A percentile compares a stretch with the other conserved stretches of the same genome.
phyloP scores from a whole-genome alignment of 352 stramenopile species.

The Phytophthora boehmeriae region DNA sequence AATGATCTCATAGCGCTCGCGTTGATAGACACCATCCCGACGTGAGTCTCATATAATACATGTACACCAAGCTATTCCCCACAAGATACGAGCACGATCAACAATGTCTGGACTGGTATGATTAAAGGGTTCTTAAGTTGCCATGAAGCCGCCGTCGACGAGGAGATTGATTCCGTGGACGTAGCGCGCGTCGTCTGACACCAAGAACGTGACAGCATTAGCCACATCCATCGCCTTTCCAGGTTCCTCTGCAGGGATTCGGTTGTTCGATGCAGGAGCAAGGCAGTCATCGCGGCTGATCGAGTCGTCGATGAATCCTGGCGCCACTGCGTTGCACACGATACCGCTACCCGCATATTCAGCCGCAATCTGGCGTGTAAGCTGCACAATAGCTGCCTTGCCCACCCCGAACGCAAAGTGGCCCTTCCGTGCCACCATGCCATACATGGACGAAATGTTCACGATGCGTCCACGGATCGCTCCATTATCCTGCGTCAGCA shows the following conservation, averaged over 20 bases:
- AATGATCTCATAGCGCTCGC: not conserved
- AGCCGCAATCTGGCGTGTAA: conserved; percentile 65
- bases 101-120: not conserved
- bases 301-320: conserved; percentile 69
- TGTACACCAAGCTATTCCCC: conserved; percentile 6
- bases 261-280: conserved; percentile 45
- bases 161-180: conserved; percentile 69
- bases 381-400: conserved; percentile 69
- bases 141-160: conserved; percentile 64
- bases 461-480: conserved; percentile 65
- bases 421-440: conserved; percentile 60
- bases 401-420: conserved; percentile 70
- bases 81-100: not conserved
- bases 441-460: conserved; percentile 67
- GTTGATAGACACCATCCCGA: conserved; percentile 22
- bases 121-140: conserved; percentile 36
- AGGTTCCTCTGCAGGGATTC: conserved; percentile 56
- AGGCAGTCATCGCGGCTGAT: conserved; percentile 64
- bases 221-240: conserved; percentile 70
- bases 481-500: conserved; percentile 63
- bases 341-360: conserved; percentile 68
- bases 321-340: conserved; percentile 66
- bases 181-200: conserved; percentile 68
- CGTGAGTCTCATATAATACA: conserved; percentile 20
- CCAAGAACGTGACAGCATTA: conserved; percentile 72